phyloP scores from a whole-genome alignment of 1,139 yeast genomes.

The Suhomyces guaymorum region DNA sequence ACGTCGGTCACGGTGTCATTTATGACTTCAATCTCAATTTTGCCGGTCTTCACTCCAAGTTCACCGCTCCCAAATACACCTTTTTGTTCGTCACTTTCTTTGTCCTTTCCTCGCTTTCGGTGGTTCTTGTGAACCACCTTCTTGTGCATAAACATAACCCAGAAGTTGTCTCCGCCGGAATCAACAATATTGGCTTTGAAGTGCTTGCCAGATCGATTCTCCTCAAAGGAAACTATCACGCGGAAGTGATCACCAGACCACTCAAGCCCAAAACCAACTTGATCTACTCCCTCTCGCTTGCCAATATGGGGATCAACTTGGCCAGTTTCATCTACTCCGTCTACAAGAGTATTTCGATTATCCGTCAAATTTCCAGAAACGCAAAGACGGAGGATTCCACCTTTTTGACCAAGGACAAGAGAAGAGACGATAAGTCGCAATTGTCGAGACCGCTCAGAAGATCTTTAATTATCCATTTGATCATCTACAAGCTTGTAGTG shows the following conservation, averaged over 20 bases:
- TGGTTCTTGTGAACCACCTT: conserved; percentile 7
- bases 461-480: conserved; percentile 14
- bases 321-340: conserved; percentile 5
- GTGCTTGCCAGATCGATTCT: conserved; percentile 9
- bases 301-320: conserved; percentile 8
- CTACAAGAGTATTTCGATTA: conserved; percentile 3
- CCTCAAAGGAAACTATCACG: conserved; percentile 7
- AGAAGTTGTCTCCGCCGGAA: conserved; percentile 4
- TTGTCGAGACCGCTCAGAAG: conserved; percentile 11
- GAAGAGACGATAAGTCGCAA: conserved; percentile 10
- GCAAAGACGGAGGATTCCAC: conserved; percentile 5
- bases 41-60: conserved; percentile 4
- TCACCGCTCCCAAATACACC: conserved; percentile 5
- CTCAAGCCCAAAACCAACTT: conserved; percentile 2
- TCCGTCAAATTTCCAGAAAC: conserved; percentile 1
- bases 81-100: not conserved
- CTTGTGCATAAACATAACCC: conserved; percentile 6
- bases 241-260: conserved; percentile 5
- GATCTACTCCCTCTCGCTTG: conserved; percentile 8
- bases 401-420: conserved; percentile 8
- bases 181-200: conserved; percentile 9
- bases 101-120: conserved; percentile 1
- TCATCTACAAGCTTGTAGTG: conserved; percentile 12
- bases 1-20: conserved; percentile 12
- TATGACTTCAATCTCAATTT: conserved; percentile 3